Evolutionary conservation across 2,329 filamentous ascomycete genomes (phyloP).

Genomic region (Chaetoscypha palmicola): DNA sequence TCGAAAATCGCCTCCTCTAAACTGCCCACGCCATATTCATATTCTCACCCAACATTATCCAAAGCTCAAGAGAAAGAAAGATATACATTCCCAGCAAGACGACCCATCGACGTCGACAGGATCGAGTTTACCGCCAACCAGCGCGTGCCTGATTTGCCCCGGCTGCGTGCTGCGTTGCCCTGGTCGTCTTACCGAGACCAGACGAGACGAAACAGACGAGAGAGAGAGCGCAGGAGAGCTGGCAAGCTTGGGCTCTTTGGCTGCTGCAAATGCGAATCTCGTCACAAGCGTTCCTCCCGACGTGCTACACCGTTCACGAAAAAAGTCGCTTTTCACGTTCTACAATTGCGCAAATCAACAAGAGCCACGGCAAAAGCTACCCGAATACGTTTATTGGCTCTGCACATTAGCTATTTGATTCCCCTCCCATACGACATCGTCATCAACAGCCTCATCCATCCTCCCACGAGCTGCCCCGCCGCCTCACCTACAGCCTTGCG

Average conservation of each 20-base stretch:
- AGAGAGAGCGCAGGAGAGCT: not conserved
- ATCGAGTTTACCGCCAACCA: not conserved
- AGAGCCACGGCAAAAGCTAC: slow-evolving; percentile 1
- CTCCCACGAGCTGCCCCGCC: slow-evolving; percentile 14
- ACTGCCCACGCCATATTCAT: too few relatives aligned
- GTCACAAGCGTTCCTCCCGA: slow-evolving; percentile 24
- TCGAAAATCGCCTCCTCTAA: too few relatives aligned
- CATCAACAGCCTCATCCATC: slow-evolving; percentile 9
- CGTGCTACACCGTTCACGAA: slow-evolving; percentile 21
- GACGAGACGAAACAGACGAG: not conserved
- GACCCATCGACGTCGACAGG: too few relatives aligned
- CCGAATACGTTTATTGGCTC: slow-evolving; percentile 13
- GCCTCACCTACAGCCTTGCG: slow-evolving; percentile 23
- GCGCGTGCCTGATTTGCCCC: not conserved
- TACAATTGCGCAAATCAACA: slow-evolving; percentile 11
- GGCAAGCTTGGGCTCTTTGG: slow-evolving; percentile 9
- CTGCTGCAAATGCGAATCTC: slow-evolving; percentile 10
- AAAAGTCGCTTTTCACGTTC: slow-evolving; percentile 8
- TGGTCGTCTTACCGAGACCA: not conserved
- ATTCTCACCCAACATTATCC: too few relatives aligned
- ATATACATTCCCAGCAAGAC: too few relatives aligned
- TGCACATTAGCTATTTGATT: slow-evolving; percentile 10
- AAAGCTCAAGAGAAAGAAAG: too few relatives aligned
- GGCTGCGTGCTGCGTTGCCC: not conserved
- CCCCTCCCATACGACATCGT: slow-evolving; percentile 8